Percentiles rank a stretch among this genome's conserved stretches.
phyloP scores from a whole-genome alignment of 2,329 filamentous ascomycete genomes.

The Chrysosporium keratinophilum region DNA sequence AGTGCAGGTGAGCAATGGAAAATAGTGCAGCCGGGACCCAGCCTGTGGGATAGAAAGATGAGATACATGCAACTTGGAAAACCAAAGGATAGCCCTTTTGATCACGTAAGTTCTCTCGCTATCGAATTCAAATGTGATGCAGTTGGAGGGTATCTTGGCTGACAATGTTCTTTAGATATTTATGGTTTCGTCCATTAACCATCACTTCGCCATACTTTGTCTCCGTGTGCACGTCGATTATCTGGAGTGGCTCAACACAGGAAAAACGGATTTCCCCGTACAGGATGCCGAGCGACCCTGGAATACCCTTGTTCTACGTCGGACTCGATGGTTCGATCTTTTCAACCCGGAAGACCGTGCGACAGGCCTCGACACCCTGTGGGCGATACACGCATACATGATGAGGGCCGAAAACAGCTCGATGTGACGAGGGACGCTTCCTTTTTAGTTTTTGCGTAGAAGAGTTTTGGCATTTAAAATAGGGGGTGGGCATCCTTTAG shows the following conservation, averaged over 20 bases:
- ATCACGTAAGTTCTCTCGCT: conserved; percentile 41
- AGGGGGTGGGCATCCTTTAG: no score
- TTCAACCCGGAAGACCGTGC: conserved; percentile 45
- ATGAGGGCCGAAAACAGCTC: conserved; percentile 24
- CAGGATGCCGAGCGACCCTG: conserved; percentile 32
- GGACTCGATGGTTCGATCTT: conserved; percentile 51
- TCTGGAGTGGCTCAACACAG: conserved; percentile 42
- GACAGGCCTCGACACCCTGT: conserved; percentile 47
- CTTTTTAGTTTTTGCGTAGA: neutral
- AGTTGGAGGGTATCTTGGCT: conserved; percentile 1
- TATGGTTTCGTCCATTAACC: conserved; percentile 52
- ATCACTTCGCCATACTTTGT: conserved; percentile 51
- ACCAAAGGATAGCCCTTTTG: conserved; percentile 37
- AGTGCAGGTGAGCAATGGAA: conserved; percentile 45
- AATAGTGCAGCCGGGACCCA: conserved; percentile 40
- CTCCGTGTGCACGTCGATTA: conserved; percentile 49
- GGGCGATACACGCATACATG: conserved; percentile 49
- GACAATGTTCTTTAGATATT: conserved; percentile 40
- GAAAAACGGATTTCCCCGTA: conserved; percentile 20
- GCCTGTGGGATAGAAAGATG: conserved; percentile 48
- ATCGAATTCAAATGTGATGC: neutral
- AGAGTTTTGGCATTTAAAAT: no score
- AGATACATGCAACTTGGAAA: conserved; percentile 49
- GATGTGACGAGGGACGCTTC: neutral
- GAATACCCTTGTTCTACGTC: conserved; percentile 44